Conservation (phyloP, 441 rosid species). For the Corymbia citriodora region DNA sequence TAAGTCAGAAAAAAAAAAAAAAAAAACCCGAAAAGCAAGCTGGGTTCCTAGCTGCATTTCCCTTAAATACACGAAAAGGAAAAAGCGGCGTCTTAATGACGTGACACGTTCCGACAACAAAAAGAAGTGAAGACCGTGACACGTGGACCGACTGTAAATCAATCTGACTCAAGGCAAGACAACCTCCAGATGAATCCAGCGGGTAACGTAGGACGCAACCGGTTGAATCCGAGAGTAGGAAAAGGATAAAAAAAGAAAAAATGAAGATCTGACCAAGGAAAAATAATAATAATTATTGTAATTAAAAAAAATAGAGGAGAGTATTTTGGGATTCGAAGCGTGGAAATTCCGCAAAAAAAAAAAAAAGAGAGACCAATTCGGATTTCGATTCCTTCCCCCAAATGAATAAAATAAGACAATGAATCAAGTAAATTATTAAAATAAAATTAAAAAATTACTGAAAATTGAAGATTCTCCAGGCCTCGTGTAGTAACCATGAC, state of each 20-base stretch:
- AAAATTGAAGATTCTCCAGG: neutral
- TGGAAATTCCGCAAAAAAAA: neutral
- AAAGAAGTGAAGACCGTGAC: neutral
- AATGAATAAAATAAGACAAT: too few relatives aligned
- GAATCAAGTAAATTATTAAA: too few relatives aligned
- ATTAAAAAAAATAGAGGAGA: rapidly evolving
- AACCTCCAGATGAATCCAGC: neutral
- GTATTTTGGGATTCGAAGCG: neutral
- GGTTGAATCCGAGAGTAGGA: neutral
- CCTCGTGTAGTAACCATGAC: neutral
- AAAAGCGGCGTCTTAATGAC: neutral
- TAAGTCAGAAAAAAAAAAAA: neutral
- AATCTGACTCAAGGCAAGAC: neutral
- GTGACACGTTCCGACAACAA: too few relatives aligned
- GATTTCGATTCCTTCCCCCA: neutral
- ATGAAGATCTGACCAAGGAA: neutral
- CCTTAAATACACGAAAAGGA: neutral
- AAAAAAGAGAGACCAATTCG: neutral
- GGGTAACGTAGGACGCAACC: neutral
- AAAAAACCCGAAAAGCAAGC: neutral
- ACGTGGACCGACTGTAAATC: neutral
- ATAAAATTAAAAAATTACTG: neutral
- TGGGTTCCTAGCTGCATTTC: neutral
- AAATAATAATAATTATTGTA: too few relatives aligned
- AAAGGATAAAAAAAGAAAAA: neutral